phyloP scores from a whole-genome alignment of 371 early-diverging fungal species.

The Syncephalastrum sp. region DNA sequence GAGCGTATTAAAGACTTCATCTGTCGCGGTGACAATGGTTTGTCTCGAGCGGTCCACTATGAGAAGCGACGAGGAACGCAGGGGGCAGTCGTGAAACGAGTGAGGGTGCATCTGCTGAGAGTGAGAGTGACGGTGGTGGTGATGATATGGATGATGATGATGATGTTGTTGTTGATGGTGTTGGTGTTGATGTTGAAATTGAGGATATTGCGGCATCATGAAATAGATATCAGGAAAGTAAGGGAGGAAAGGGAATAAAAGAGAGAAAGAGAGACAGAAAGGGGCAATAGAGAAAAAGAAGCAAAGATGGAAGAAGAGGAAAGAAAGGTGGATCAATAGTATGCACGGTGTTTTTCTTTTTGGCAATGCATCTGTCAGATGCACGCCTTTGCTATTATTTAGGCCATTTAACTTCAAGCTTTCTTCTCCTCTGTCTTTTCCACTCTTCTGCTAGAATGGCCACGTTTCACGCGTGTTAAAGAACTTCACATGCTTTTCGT shows the following conservation, averaged over 20 bases:
- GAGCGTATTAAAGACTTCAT: constrained; percentile 32
- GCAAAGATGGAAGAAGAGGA: too few relatives aligned
- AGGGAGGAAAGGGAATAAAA: too few relatives aligned
- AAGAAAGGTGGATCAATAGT: too few relatives aligned
- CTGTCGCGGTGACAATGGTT: constrained; percentile 39
- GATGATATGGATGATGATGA: constrained; percentile 1
- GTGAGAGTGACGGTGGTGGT: not conserved
- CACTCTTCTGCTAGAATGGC: not conserved
- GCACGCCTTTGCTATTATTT: too few relatives aligned
- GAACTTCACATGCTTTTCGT: not conserved
- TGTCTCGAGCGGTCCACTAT: constrained; percentile 28
- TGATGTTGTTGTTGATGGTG: not conserved
- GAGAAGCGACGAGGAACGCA: constrained; percentile 29
- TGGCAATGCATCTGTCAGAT: too few relatives aligned
- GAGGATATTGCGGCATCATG: not conserved
- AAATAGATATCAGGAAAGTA: too few relatives aligned
- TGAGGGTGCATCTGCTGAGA: constrained; percentile 3
- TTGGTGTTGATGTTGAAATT: not conserved
- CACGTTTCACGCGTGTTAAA: constrained; percentile 2
- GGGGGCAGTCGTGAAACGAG: constrained; percentile 22
- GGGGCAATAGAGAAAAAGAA: too few relatives aligned
- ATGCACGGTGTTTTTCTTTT: too few relatives aligned
- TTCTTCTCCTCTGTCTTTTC: not conserved
- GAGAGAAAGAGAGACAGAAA: too few relatives aligned
- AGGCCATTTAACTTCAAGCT: too few relatives aligned